Evolutionary conservation across 768 basidiomycete genomes (phyloP).

Genomic region (Podaxis sp.): DNA sequence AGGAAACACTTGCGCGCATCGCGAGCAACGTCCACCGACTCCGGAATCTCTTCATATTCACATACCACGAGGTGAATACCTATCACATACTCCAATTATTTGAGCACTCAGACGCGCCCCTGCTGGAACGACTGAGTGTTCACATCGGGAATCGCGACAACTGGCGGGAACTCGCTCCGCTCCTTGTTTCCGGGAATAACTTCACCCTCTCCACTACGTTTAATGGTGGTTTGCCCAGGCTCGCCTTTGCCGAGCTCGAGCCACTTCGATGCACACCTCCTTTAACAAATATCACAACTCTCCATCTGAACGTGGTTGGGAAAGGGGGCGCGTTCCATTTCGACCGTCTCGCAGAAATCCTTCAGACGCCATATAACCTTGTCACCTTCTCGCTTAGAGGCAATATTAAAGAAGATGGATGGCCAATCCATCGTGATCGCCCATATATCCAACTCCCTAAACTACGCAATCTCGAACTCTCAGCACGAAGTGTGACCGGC

Average conservation of each 20-base stretch:
- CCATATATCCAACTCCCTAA: conserved; percentile 21
- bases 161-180: neutral
- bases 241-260: conserved; percentile 27
- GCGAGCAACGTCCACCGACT: conserved; percentile 24
- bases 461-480: conserved; percentile 26
- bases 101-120: conserved; percentile 19
- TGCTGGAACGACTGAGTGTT: conserved; percentile 26
- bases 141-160: neutral
- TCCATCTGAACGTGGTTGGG: conserved; percentile 25
- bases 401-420: conserved; percentile 15
- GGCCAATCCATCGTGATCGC: conserved; percentile 19
- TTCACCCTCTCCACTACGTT: conserved; percentile 16
- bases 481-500: conserved; percentile 22
- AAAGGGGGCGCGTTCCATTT: conserved; percentile 14
- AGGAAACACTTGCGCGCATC: conserved; percentile 14
- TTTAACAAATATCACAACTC: conserved; percentile 29
- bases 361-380: conserved; percentile 23
- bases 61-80: conserved; percentile 23
- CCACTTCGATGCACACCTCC: conserved; percentile 24
- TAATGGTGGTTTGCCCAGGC: conserved; percentile 20
- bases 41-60: conserved; percentile 25
- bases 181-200: neutral
- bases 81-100: conserved; percentile 23
- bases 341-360: conserved; percentile 18
- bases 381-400: conserved; percentile 30